Conservation (phyloP, 352 stramenopile genomes). For the Phytopythium boreale region DNA sequence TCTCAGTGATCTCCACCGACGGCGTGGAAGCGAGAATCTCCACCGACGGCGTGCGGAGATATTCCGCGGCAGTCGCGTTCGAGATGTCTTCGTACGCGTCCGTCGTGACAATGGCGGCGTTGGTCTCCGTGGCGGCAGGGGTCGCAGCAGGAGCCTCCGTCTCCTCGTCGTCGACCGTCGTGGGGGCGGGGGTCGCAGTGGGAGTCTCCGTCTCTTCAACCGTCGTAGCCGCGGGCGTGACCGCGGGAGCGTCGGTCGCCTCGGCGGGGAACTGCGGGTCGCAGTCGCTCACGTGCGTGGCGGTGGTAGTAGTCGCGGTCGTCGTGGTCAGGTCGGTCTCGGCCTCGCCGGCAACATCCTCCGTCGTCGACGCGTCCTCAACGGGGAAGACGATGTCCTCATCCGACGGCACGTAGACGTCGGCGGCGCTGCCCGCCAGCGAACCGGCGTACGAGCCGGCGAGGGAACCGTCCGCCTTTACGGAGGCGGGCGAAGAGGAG, state of each 20-base stretch:
- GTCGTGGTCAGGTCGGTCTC: conserved; percentile 18
- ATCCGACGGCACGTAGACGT: conserved; percentile 6
- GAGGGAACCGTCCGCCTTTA: conserved; percentile 12
- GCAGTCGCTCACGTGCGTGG: conserved; percentile 24
- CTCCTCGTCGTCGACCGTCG: background rate
- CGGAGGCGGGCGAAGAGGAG: conserved; percentile 16
- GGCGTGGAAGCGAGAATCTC: conserved; percentile 3
- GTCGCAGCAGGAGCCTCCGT: conserved; percentile 10
- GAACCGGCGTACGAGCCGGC: conserved; percentile 9
- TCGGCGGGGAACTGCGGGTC: conserved; percentile 31
- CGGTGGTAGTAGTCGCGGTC: conserved; percentile 7
- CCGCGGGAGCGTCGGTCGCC: conserved; percentile 11
- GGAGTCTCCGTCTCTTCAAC: background rate
- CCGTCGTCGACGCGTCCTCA: conserved; percentile 4
- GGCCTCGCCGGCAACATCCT: conserved; percentile 1
- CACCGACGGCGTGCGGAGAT: conserved; percentile 4
- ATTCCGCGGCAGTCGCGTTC: background rate
- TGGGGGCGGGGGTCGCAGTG: conserved; percentile 10
- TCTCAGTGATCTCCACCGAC: conserved; percentile 8
- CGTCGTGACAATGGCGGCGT: background rate
- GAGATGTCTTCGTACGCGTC: background rate
- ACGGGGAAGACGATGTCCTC: conserved; percentile 14
- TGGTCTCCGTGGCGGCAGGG: conserved; percentile 1
- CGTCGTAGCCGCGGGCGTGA: conserved; percentile 13
- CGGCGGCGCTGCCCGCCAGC: conserved; percentile 6